Percentiles rank a stretch among this genome's conserved stretches.
These are phyloP conservation scores for Dactylis glomerata DNA, from an alignment of 176 grass and related monocot species.

Conservation along the genomic window DNA sequence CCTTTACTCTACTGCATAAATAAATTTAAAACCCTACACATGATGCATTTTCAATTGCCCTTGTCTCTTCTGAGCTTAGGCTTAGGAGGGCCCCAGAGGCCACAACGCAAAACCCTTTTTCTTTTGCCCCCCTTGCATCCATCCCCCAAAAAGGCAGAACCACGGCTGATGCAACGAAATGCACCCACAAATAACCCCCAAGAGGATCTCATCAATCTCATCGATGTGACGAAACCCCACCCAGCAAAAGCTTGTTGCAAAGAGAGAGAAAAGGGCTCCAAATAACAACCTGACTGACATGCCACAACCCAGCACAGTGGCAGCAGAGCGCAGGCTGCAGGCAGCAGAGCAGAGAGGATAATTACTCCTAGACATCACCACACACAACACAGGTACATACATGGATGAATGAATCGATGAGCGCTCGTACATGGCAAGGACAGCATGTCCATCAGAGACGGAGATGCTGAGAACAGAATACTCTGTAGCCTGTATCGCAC, in stretches of 20 bases:
- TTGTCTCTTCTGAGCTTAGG: conserved; percentile 38
- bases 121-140: conserved; percentile 2
- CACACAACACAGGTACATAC: not conserved
- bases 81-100: not conserved
- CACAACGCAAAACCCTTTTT: not conserved
- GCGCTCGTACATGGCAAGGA: not conserved
- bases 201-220: conserved; percentile 6
- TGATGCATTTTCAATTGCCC: conserved; percentile 17
- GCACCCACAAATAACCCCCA: not conserved
- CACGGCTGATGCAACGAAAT: not conserved
- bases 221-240: conserved; percentile 3
- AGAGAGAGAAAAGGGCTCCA: not conserved
- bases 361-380: not conserved
- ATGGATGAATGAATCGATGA: not conserved
- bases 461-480: conserved; percentile 1
- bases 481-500: not conserved
- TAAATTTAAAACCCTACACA: conserved; percentile 15
- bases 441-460: not conserved
- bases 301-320: not conserved
- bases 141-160: conserved; percentile 19
- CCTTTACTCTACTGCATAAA: not conserved
- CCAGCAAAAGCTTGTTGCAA: not conserved
- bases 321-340: not conserved
- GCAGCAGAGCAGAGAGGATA: not conserved
- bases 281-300: conserved; percentile 16